Conservation (phyloP, 257 asterid genomes). For the Osmanthus fragrans region DNA sequence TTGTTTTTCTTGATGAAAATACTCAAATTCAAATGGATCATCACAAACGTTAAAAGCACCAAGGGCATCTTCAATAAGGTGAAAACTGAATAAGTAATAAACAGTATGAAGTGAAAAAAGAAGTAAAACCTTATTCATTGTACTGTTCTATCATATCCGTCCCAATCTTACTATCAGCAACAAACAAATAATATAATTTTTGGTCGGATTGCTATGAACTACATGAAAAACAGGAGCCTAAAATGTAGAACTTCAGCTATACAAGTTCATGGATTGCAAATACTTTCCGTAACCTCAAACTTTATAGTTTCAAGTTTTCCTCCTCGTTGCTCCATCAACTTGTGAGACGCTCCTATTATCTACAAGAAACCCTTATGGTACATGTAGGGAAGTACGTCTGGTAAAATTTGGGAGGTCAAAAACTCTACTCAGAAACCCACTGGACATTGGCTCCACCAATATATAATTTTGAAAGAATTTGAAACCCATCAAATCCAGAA, state of each 20-base stretch:
- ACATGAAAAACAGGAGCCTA: neutral
- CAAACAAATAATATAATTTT: neutral
- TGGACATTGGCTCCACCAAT: conserved; percentile 14
- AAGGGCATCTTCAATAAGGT: too few relatives aligned
- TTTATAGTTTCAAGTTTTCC: neutral
- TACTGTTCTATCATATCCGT: neutral
- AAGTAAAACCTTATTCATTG: too few relatives aligned
- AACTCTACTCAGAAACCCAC: neutral
- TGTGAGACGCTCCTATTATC: neutral
- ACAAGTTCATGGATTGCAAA: neutral
- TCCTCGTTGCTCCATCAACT: neutral
- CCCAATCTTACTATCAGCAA: neutral
- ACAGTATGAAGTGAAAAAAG: too few relatives aligned
- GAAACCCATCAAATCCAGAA: conserved; percentile 16
- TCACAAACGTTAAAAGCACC: too few relatives aligned
- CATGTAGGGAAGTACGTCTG: neutral
- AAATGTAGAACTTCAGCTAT: neutral
- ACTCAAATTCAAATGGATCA: too few relatives aligned
- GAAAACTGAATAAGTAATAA: too few relatives aligned
- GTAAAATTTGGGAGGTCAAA: neutral
- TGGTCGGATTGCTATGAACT: neutral
- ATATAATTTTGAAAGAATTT: conserved; percentile 12
- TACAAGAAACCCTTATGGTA: neutral
- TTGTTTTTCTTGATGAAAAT: too few relatives aligned
- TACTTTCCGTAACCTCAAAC: neutral